These are phyloP conservation scores for Amaranthus palmeri DNA, from an alignment of 148 eudicot species.

Conservation along the genomic window DNA sequence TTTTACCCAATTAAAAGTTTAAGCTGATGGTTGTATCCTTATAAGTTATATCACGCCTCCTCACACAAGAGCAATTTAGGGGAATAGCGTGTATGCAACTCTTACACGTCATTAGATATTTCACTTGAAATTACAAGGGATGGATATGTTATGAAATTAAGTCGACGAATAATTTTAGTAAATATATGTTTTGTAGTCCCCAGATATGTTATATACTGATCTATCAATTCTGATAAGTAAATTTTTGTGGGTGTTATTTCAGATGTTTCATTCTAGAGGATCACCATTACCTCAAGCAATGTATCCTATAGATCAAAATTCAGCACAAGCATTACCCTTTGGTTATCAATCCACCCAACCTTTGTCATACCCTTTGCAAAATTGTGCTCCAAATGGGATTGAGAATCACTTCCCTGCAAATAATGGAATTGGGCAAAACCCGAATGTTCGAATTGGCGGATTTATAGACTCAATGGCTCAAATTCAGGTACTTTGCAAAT, in stretches of 20 bases:
- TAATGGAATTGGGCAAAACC: constrained; percentile 28
- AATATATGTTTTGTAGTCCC: no score
- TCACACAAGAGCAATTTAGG: no score
- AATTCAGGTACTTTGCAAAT: constrained; percentile 35
- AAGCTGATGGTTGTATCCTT: no score
- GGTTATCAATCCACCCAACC: constrained; percentile 36
- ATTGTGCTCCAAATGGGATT: constrained; percentile 35
- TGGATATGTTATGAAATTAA: no score
- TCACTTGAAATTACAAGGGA: no score
- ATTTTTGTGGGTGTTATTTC: constrained; percentile 10
- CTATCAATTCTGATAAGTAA: not conserved
- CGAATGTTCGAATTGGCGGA: constrained; percentile 33
- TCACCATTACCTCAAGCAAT: constrained; percentile 37
- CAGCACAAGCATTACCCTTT: constrained; percentile 33
- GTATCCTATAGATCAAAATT: constrained; percentile 42
- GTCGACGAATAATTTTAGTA: no score
- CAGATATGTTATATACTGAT: constrained; percentile 1
- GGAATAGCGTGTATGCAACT: no score
- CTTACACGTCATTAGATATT: no score
- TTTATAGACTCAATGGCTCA: constrained; percentile 39
- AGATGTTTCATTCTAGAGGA: constrained; percentile 54
- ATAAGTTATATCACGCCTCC: no score
- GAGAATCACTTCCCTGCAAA: constrained; percentile 27
- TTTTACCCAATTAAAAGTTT: not conserved
- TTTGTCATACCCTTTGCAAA: constrained; percentile 19